phyloP scores from a whole-genome alignment of 2,329 filamentous ascomycete species.

The Ascochyta clinopodiicola region DNA sequence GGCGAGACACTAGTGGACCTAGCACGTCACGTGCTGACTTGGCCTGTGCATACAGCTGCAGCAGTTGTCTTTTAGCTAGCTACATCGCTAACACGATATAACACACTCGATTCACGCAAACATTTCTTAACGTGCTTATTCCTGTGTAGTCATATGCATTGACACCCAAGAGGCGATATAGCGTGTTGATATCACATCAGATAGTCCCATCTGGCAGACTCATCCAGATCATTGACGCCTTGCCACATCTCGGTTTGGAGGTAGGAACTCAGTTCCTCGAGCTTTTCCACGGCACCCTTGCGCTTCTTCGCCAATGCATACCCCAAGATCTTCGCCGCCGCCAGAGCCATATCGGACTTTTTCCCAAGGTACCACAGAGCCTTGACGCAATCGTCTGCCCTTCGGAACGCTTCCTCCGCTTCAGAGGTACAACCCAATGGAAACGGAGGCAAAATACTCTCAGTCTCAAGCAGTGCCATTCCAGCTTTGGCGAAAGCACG shows the following conservation, averaged over 20 bases:
- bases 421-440: not conserved
- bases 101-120: too few species aligned
- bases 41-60: too few species aligned
- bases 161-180: not conserved
- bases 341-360: constrained; percentile 61
- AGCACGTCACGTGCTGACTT: too few species aligned
- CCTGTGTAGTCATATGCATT: too few species aligned
- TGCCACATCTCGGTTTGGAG: constrained; percentile 37
- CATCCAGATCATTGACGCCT: constrained; percentile 28
- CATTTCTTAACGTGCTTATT: not conserved
- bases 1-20: too few species aligned
- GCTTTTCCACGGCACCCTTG: constrained; percentile 28
- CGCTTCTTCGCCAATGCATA: constrained; percentile 41
- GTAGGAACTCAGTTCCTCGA: constrained; percentile 34
- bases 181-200: constrained; percentile 4
- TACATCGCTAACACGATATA: too few species aligned
- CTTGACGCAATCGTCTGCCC: constrained; percentile 58
- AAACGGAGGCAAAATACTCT: constrained; percentile 22
- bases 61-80: too few species aligned
- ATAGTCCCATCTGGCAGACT: constrained; percentile 28
- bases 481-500: constrained; percentile 60
- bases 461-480: constrained; percentile 49
- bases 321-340: constrained; percentile 49
- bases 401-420: constrained; percentile 40
- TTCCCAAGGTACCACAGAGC: constrained; percentile 63